A percentile compares a stretch with the other conserved stretches of the same genome.
phyloP scores from a whole-genome alignment of 2,329 filamentous ascomycete genomes.

The Herpotrichia juniperi region DNA sequence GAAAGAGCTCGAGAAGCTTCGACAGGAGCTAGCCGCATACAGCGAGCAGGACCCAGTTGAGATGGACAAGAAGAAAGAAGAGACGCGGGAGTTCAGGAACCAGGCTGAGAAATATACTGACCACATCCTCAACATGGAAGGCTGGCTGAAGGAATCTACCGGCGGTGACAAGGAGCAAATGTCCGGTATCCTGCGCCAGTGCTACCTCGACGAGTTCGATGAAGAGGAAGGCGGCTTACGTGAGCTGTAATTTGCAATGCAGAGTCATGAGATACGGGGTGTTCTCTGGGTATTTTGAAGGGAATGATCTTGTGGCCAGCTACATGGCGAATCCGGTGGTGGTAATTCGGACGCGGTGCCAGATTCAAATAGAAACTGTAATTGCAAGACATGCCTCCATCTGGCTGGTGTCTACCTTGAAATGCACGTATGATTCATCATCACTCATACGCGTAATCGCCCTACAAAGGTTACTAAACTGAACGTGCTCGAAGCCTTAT shows the following conservation, averaged over 20 bases:
- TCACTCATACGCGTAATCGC: background rate
- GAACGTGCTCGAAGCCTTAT: slow-evolving; percentile 29
- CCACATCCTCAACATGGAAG: slow-evolving; percentile 54
- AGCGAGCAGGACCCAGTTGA: slow-evolving; percentile 54
- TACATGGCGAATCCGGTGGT: too few relatives aligned
- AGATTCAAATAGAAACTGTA: too few relatives aligned
- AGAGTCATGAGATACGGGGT: background rate
- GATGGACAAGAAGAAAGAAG: slow-evolving; percentile 48
- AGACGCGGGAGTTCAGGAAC: slow-evolving; percentile 32
- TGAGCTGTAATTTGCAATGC: slow-evolving; percentile 36
- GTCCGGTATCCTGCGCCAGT: slow-evolving; percentile 49
- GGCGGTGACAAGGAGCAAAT: slow-evolving; percentile 52
- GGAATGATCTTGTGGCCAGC: background rate
- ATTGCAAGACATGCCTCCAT: too few relatives aligned
- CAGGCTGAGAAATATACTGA: slow-evolving; percentile 50
- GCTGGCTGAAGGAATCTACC: slow-evolving; percentile 46
- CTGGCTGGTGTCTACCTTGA: background rate
- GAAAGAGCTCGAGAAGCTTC: slow-evolving; percentile 45
- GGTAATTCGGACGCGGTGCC: too few relatives aligned
- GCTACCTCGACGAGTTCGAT: slow-evolving; percentile 61
- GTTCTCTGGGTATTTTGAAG: background rate
- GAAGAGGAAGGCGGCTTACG: slow-evolving; percentile 59
- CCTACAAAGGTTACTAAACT: too few relatives aligned
- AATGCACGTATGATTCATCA: slow-evolving; percentile 7
- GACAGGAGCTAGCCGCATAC: slow-evolving; percentile 51